Evolutionary conservation across 1,284 basidiomycete species (phyloP).

Genomic region (Schizophyllum commune): DNA sequence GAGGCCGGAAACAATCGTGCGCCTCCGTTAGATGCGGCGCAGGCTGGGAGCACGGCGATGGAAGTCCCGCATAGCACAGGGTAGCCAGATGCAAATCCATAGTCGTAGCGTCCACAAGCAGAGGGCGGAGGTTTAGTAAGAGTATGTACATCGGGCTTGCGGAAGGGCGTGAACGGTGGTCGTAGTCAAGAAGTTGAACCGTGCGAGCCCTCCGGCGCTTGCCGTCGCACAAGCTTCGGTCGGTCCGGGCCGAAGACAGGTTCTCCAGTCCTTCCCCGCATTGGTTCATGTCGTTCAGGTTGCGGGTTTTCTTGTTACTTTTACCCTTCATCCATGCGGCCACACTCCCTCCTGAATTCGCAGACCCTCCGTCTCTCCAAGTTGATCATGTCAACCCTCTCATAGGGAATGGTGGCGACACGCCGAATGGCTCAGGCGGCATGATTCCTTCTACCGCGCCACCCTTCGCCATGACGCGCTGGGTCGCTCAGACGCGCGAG

Average conservation of each 20-base stretch:
- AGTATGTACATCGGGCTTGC: too few species aligned
- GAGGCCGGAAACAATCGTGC: too few species aligned
- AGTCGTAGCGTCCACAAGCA: too few species aligned
- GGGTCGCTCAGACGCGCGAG: slow-evolving; percentile 65
- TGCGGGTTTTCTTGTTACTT: background rate
- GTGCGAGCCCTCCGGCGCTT: background rate
- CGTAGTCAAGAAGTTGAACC: background rate
- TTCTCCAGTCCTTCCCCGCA: background rate
- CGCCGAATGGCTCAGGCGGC: slow-evolving; percentile 63
- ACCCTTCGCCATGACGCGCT: slow-evolving; percentile 78
- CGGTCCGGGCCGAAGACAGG: background rate
- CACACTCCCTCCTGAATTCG: slow-evolving; percentile 12
- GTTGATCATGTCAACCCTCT: slow-evolving; percentile 54
- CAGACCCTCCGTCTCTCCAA: slow-evolving; percentile 29
- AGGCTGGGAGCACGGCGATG: too few species aligned
- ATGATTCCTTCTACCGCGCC: slow-evolving; percentile 67
- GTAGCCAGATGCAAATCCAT: too few species aligned
- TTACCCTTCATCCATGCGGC: background rate
- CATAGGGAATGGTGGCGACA: slow-evolving; percentile 66
- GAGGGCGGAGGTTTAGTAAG: too few species aligned
- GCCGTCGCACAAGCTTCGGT: background rate
- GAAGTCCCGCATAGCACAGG: too few species aligned
- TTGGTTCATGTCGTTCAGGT: background rate
- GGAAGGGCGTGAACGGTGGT: too few species aligned
- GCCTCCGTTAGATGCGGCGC: too few species aligned